Base-by-base conservation (phyloP, 2,329 filamentous ascomycete species). In the Sporothrix pseudoabietina region DNA sequence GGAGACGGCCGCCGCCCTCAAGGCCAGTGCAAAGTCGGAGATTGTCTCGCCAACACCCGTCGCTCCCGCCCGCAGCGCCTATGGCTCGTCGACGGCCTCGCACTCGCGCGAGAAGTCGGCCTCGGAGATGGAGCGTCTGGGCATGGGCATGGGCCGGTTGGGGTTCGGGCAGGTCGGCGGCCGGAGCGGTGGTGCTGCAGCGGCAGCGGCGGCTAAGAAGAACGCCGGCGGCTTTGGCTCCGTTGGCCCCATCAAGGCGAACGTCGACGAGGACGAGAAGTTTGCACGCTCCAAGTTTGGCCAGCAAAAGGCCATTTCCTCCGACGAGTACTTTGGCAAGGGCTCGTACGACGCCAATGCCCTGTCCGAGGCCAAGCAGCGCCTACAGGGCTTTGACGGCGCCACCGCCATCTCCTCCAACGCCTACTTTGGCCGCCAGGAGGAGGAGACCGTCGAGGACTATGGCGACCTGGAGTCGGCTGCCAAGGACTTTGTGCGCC, bases 311-410 rank as follows among this genome's bases (percentile, higher is more conserved):
- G 93, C 93, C 78, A 99, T 99, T 77, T 98, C 94, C 0, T 98
- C 94, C 0, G 96, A 99, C 81, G 96, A 99, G 81, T 99, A 97
- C 87, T 99, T 99, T 80, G 94, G 95, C 79, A 95, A 96, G 81
- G 93, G 94, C 71, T 84, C 88, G 72, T 98, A 91, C 82, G 94
- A 99, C 80, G 90, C 94, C 52, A 87, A 86, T 72, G 89, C 91
- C 9, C 92, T 96, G 80, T 86, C 90, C 70, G 95, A 98, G 84
- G 95, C 96, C 78, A 97, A 97, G 85, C 86, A 87, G 32, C 90
- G 96, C 55, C 88, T 99, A 71, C 91, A 94, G 84, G 93, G 94
- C 65, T 99, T 99, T 80, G 95, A 98, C 82, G 94, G 96, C 61
- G 94, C 96, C 12, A 91, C 90, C 0, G 85, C 94, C 77, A 99